Percentiles rank a stretch among this genome's conserved stretches.
These are phyloP conservation scores for Salix dunnii DNA, from an alignment of 345 rosid genomes.

Conservation along the genomic window DNA sequence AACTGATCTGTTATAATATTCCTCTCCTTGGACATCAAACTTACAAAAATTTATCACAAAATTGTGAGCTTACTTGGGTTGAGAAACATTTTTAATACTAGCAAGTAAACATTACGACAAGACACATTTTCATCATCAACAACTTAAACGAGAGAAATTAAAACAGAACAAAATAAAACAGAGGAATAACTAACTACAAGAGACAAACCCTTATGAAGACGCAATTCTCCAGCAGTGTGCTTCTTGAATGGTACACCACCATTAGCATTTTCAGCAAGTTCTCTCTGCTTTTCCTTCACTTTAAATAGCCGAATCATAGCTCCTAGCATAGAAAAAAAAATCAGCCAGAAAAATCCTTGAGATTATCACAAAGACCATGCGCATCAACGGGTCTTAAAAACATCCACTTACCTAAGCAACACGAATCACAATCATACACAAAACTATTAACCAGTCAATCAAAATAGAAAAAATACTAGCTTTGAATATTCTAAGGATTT, in stretches of 20 bases:
- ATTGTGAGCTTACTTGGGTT: neutral
- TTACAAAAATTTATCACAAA: neutral
- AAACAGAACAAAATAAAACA: neutral
- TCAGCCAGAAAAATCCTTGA: neutral
- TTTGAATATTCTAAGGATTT: neutral
- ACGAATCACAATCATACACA: neutral
- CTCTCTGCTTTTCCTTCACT: constrained; percentile 36
- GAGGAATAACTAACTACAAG: neutral
- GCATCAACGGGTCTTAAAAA: neutral
- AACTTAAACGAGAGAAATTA: neutral
- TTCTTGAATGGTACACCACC: constrained; percentile 31
- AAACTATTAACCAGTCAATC: neutral
- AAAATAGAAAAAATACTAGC: neutral
- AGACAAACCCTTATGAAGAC: constrained; percentile 31
- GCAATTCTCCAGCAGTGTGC: constrained; percentile 35
- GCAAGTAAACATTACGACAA: neutral
- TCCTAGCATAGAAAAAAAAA: neutral
- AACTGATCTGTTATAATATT: neutral
- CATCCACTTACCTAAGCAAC: neutral
- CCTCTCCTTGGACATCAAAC: neutral
- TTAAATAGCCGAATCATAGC: constrained; percentile 35
- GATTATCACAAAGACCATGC: neutral
- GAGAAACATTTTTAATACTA: neutral
- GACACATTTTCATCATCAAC: neutral
- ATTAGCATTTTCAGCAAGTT: constrained; percentile 29